A percentile compares a stretch with the other conserved stretches of the same genome.
Conservation (phyloP, 1,284 basidiomycete species). For the Puccinia horiana region DNA sequence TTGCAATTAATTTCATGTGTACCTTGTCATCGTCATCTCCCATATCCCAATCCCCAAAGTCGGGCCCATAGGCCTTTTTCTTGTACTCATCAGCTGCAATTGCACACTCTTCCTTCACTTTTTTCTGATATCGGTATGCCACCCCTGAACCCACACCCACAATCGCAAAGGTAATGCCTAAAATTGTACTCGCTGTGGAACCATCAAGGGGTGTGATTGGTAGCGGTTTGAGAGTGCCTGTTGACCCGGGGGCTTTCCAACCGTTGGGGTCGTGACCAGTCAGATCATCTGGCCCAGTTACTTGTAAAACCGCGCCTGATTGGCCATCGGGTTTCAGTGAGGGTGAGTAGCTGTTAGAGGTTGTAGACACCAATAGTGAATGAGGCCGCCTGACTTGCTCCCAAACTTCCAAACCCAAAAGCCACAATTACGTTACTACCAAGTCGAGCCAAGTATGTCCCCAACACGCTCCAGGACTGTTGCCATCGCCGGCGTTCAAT, state of each 20-base stretch:
- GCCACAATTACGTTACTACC: conserved; percentile 29
- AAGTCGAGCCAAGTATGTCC: conserved; percentile 38
- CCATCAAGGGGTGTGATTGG: background rate
- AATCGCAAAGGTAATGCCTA: conserved; percentile 18
- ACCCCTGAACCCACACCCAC: conserved; percentile 19
- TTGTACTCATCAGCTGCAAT: conserved; percentile 30
- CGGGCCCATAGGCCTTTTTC: conserved; percentile 34
- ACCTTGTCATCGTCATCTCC: conserved; percentile 22
- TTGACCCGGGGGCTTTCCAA: conserved; percentile 33
- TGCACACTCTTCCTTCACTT: background rate
- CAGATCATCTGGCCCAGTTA: background rate
- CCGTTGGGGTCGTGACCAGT: background rate
- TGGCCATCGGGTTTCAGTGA: background rate
- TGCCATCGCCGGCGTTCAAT: background rate
- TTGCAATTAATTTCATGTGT: too few relatives aligned
- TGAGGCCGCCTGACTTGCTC: conserved; percentile 22
- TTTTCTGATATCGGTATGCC: conserved; percentile 36
- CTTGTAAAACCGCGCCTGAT: background rate
- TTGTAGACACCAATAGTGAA: conserved; percentile 20
- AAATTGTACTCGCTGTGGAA: background rate
- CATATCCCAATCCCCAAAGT: background rate
- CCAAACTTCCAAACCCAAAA: conserved; percentile 33
- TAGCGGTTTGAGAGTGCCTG: conserved; percentile 19
- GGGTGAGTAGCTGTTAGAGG: conserved; percentile 19
- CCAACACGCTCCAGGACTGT: conserved; percentile 30